phyloP scores from a whole-genome alignment of 2,329 filamentous ascomycete species.

The Pestalotiopsis sp. region DNA sequence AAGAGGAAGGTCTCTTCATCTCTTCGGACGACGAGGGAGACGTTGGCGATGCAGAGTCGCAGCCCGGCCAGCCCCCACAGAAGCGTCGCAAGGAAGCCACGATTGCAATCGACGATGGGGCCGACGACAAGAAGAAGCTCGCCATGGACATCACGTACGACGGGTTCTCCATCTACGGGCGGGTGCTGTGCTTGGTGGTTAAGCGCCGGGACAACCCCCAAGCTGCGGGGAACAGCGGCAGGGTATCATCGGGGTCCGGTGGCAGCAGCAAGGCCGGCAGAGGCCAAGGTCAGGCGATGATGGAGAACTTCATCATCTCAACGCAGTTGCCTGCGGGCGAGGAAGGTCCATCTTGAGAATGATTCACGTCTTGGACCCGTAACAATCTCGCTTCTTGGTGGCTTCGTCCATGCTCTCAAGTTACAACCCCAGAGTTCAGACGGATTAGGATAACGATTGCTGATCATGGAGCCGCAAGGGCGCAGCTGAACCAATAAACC shows the following conservation, averaged over 20 bases:
- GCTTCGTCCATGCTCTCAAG: background rate
- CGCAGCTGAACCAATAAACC: background rate
- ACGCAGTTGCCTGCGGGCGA: conserved; percentile 65
- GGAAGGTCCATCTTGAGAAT: conserved; percentile 22
- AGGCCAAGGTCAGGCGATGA: conserved; percentile 63
- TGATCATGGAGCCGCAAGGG: background rate
- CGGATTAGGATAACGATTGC: background rate
- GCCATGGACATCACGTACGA: conserved; percentile 87
- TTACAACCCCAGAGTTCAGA: background rate
- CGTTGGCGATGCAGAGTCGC: conserved; percentile 26
- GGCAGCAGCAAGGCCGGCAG: conserved; percentile 27
- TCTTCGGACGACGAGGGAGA: conserved; percentile 38
- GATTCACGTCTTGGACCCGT: background rate
- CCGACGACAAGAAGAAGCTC: conserved; percentile 88
- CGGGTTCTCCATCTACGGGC: conserved; percentile 93
- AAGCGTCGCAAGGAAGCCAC: conserved; percentile 47
- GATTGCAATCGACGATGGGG: conserved; percentile 31
- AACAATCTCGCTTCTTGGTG: background rate
- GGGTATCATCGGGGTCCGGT: conserved; percentile 30
- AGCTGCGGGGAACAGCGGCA: conserved; percentile 35
- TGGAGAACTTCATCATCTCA: conserved; percentile 84
- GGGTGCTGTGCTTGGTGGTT: conserved; percentile 88
- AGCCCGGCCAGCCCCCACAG: conserved; percentile 38
- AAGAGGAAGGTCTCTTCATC: conserved; percentile 36
- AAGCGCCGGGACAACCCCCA: conserved; percentile 68